A percentile compares a stretch with the other conserved stretches of the same genome.
Conservation (phyloP, 768 basidiomycete genomes). For the Boletellus ananiceps region DNA sequence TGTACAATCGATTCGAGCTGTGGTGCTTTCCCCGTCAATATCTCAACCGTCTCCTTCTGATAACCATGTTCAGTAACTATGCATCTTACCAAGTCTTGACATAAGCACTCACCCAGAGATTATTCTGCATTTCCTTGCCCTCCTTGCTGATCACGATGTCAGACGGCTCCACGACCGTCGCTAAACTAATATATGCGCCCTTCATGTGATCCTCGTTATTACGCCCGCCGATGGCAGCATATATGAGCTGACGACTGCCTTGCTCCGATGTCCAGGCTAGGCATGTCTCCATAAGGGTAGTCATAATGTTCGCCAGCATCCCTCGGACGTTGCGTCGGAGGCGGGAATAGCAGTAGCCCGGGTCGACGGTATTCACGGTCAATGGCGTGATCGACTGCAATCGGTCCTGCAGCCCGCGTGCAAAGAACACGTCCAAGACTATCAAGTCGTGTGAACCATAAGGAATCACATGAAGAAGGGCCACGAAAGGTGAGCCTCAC, state of each 20-base stretch:
- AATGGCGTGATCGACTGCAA: slow-evolving; percentile 7
- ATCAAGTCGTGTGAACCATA: background rate
- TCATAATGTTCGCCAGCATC: background rate
- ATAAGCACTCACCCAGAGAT: slow-evolving; percentile 32
- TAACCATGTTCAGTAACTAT: background rate
- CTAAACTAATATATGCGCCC: slow-evolving; percentile 17
- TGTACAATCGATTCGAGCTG: slow-evolving; percentile 13
- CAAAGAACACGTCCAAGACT: slow-evolving; percentile 33
- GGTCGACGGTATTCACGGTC: slow-evolving; percentile 24
- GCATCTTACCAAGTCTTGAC: too few species aligned
- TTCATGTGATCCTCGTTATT: slow-evolving; percentile 20
- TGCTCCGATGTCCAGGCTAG: slow-evolving; percentile 26
- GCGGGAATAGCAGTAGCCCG: slow-evolving; percentile 31
- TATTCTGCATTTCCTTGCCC: slow-evolving; percentile 27
- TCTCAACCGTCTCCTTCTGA: slow-evolving; percentile 21
- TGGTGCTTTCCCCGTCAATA: slow-evolving; percentile 11
- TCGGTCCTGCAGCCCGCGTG: slow-evolving; percentile 23
- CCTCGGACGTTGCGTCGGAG: slow-evolving; percentile 11
- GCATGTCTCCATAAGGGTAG: slow-evolving; percentile 4
- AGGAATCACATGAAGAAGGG: background rate
- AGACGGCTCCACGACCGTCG: slow-evolving; percentile 22
- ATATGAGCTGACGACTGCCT: slow-evolving; percentile 35
- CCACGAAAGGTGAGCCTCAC: slow-evolving; percentile 9
- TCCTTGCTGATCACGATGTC: slow-evolving; percentile 32
- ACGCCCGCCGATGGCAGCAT: slow-evolving; percentile 25